A percentile compares a stretch with the other conserved stretches of the same genome.
Conservation (phyloP, 345 rosid species). For the Chamaenerion angustifolium region DNA sequence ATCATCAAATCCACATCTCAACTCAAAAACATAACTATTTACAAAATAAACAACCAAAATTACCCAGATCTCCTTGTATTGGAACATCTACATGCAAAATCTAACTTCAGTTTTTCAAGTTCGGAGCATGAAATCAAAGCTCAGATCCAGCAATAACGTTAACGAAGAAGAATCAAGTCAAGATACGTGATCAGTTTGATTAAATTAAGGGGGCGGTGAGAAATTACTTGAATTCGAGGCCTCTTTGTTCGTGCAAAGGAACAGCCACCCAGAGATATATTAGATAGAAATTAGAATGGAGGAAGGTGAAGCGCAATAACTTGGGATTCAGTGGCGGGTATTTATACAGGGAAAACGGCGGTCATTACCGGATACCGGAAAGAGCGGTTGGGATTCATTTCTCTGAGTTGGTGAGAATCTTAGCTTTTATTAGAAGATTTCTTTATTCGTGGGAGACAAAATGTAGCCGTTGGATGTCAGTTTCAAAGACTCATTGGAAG, state of each 20-base stretch:
- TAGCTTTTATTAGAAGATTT: too few relatives aligned
- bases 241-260: conserved; percentile 7
- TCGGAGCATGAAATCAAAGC: too few relatives aligned
- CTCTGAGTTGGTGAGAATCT: neutral
- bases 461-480: conserved; percentile 5
- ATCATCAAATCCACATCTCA: neutral
- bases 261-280: neutral
- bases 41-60: neutral
- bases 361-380: conserved; percentile 5
- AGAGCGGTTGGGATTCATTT: conserved; percentile 2
- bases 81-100: too few relatives aligned
- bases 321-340: neutral
- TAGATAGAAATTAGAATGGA: neutral
- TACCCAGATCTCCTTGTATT: neutral
- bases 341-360: conserved; percentile 6
- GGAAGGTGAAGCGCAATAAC: neutral
- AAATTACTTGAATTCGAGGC: neutral
- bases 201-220: neutral
- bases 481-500: too few relatives aligned
- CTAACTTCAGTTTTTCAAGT: too few relatives aligned
- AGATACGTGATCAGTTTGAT: neutral
- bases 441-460: neutral
- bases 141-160: too few relatives aligned
- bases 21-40: neutral
- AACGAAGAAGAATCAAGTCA: neutral